A percentile compares a stretch with the other conserved stretches of the same genome.
These are phyloP conservation scores for Mycena pura DNA, from an alignment of 768 basidiomycete species.

Conservation along the genomic window DNA sequence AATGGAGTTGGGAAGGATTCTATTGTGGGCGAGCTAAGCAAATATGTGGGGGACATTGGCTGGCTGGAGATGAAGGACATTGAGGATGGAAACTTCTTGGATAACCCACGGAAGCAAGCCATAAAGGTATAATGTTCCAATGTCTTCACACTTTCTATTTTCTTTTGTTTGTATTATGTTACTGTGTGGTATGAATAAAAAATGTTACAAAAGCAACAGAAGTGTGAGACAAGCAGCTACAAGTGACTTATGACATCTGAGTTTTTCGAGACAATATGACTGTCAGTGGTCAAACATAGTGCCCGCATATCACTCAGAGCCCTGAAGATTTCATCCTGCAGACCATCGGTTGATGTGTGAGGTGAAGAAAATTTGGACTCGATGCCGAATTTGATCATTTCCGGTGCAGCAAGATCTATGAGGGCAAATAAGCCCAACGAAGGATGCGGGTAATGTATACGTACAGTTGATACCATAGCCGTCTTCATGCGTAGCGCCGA, in stretches of 20 bases:
- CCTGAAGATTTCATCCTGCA: slow-evolving; percentile 66
- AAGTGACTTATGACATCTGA: slow-evolving; percentile 34
- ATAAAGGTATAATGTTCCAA: neutral
- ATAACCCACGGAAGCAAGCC: slow-evolving; percentile 19
- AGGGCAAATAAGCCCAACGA: slow-evolving; percentile 1
- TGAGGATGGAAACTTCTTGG: slow-evolving; percentile 42
- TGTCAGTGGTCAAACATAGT: slow-evolving; percentile 49
- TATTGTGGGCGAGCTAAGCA: slow-evolving; percentile 50
- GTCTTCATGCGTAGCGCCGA: slow-evolving; percentile 81
- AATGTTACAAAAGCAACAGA: slow-evolving; percentile 15
- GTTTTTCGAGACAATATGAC: slow-evolving; percentile 17
- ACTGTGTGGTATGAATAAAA: slow-evolving; percentile 4
- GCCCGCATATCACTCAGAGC: slow-evolving; percentile 75
- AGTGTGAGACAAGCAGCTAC: slow-evolving; percentile 28
- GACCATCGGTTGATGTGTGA: slow-evolving; percentile 71
- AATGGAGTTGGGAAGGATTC: slow-evolving; percentile 54
- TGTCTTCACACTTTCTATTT: neutral
- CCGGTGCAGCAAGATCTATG: slow-evolving; percentile 80
- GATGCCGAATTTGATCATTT: slow-evolving; percentile 89
- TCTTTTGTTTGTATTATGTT: slow-evolving; percentile 18
- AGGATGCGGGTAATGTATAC: neutral
- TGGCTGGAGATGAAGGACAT: slow-evolving; percentile 50
- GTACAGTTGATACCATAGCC: slow-evolving; percentile 95
- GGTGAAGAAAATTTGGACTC: slow-evolving; percentile 83
- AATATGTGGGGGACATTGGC: slow-evolving; percentile 43